Evolutionary conservation across 73 alveolate species (phyloP).

Genomic region (Tetrahymena thermophila): DNA sequence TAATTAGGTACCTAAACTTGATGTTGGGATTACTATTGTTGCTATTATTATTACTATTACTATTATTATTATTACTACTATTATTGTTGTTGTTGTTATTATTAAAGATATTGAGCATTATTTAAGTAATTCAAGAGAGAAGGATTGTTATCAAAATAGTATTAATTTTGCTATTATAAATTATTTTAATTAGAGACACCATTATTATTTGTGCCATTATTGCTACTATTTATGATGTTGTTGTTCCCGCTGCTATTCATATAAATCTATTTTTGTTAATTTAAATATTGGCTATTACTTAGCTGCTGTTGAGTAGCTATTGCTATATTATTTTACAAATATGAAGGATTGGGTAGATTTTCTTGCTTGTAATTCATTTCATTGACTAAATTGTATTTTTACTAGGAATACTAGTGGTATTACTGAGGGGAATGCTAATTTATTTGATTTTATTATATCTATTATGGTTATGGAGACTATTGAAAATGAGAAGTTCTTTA

Average conservation of each 20-base stretch:
- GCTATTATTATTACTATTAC: not conserved
- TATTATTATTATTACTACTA: too few relatives aligned
- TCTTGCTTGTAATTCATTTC: not conserved
- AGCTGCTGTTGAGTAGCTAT: not conserved
- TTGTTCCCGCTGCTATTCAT: not conserved
- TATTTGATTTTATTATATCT: not conserved
- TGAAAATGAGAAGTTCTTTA: not conserved
- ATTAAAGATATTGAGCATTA: not conserved
- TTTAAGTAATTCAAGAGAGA: not conserved
- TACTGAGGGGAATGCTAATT: not conserved
- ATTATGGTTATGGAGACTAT: not conserved
- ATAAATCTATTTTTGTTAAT: not conserved
- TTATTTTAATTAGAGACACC: not conserved
- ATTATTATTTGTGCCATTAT: not conserved
- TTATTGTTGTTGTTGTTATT: too few relatives aligned
- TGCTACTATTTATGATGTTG: not conserved
- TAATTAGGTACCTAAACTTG: not conserved
- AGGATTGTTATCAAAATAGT: not conserved
- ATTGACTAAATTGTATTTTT: not conserved
- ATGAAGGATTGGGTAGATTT: not conserved
- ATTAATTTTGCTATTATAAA: not conserved
- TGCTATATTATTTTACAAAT: not conserved
- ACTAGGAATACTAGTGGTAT: not conserved
- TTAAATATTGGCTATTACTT: not conserved
- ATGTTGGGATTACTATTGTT: not conserved